Percentiles rank a stretch among this genome's conserved stretches.
These are phyloP conservation scores for Pseudogymnoascus verrucosus DNA, from an alignment of 2,329 filamentous ascomycete species.

Conservation along the genomic window DNA sequence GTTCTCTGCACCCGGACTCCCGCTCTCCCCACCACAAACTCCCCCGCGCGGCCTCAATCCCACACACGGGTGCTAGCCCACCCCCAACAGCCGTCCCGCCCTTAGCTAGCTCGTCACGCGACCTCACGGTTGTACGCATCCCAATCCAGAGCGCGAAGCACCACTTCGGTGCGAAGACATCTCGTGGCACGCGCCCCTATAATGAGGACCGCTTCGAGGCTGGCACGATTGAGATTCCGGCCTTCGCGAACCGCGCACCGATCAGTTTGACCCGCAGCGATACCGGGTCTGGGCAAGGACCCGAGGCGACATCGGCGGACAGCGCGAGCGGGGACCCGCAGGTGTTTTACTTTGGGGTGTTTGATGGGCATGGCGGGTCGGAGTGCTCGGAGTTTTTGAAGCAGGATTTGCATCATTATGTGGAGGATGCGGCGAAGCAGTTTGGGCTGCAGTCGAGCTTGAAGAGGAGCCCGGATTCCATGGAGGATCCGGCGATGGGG, in stretches of 20 bases:
- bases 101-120: slow-evolving; percentile 54
- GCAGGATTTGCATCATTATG: slow-evolving; percentile 78
- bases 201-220: slow-evolving; percentile 95
- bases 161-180: slow-evolving; percentile 77
- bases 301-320: slow-evolving; percentile 61
- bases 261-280: slow-evolving; percentile 40
- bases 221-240: slow-evolving; percentile 84
- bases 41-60: slow-evolving; percentile 74
- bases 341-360: slow-evolving; percentile 94
- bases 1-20: slow-evolving; percentile 84
- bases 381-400: slow-evolving; percentile 83
- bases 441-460: slow-evolving; percentile 77
- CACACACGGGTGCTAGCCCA: slow-evolving; percentile 54
- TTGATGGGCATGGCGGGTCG: slow-evolving; percentile 87
- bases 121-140: slow-evolving; percentile 91
- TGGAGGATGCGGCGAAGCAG: slow-evolving; percentile 69
- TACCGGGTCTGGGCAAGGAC: slow-evolving; percentile 22
- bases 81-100: slow-evolving; percentile 52
- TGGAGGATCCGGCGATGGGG: slow-evolving; percentile 14
- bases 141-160: slow-evolving; percentile 90
- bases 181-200: slow-evolving; percentile 73
- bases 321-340: slow-evolving; percentile 83
- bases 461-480: slow-evolving; percentile 32
- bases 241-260: slow-evolving; percentile 79
- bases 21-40: slow-evolving; percentile 71